A percentile compares a stretch with the other conserved stretches of the same genome.
phyloP scores from a whole-genome alignment of 1,139 yeast species.

The Yamadazyma mexicana region DNA sequence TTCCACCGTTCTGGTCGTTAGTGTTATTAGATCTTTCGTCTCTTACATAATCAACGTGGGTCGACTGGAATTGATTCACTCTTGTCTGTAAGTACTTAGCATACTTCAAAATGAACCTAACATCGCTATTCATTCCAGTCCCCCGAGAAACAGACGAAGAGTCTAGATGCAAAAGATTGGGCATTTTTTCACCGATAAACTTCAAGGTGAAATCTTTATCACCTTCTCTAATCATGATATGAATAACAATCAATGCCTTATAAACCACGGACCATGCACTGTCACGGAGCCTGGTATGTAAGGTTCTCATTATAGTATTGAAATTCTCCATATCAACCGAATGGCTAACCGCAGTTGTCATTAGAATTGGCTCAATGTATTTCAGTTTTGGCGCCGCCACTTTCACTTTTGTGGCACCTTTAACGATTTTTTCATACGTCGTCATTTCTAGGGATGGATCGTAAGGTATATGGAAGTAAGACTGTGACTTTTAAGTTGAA shows the following conservation, averaged over 20 bases:
- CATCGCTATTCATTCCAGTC: slow-evolving; percentile 47
- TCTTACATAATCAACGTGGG: slow-evolving; percentile 76
- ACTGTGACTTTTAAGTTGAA: no score
- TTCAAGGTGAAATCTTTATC: slow-evolving; percentile 66
- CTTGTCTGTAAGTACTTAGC: slow-evolving; percentile 68
- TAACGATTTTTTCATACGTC: slow-evolving; percentile 47
- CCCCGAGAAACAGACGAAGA: slow-evolving; percentile 31
- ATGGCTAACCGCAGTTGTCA: slow-evolving; percentile 61
- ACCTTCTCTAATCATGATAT: slow-evolving; percentile 93
- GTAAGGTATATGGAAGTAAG: no score
- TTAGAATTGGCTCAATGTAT: slow-evolving; percentile 87
- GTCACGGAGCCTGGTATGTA: slow-evolving; percentile 65
- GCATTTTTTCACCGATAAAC: slow-evolving; percentile 59
- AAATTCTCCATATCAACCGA: slow-evolving; percentile 54
- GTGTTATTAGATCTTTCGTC: slow-evolving; percentile 57
- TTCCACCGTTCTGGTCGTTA: slow-evolving; percentile 53
- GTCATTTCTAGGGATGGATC: slow-evolving; percentile 27
- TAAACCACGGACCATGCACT: slow-evolving; percentile 88
- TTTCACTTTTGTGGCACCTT: slow-evolving; percentile 54
- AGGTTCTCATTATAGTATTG: slow-evolving; percentile 63
- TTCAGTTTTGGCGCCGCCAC: slow-evolving; percentile 98
- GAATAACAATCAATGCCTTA: slow-evolving; percentile 81
- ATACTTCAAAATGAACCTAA: slow-evolving; percentile 66
- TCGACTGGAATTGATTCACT: slow-evolving; percentile 64
- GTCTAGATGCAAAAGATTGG: slow-evolving; percentile 54